Percentiles rank a stretch among this genome's conserved stretches.
Evolutionary conservation across 768 basidiomycete species (phyloP).

Genomic region (Clitopilus passeckerianus): DNA sequence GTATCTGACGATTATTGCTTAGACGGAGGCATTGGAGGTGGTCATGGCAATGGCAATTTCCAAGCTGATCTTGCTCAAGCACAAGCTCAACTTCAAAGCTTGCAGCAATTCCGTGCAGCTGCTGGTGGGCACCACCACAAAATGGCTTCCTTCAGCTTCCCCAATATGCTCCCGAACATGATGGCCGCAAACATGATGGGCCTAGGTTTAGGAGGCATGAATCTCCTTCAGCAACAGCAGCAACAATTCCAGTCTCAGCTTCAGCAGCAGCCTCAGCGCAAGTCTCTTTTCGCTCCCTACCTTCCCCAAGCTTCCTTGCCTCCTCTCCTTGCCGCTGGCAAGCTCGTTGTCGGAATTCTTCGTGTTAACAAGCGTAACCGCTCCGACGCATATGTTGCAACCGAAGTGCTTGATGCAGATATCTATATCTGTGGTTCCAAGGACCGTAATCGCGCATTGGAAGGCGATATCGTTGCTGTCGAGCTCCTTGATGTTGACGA

Average conservation of each 20-base stretch:
- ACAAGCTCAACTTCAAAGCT: conserved; percentile 91
- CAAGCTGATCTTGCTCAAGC: conserved; percentile 91
- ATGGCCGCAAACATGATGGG: conserved; percentile 98
- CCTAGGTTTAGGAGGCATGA: conserved; percentile 74
- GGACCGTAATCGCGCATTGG: conserved; percentile 95
- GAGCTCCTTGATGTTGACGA: conserved; percentile 98
- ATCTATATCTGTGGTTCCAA: conserved; percentile 99
- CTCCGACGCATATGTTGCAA: conserved; percentile 97
- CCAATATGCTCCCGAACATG: conserved; percentile 96
- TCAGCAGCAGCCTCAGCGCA: conserved; percentile 95
- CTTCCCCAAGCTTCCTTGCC: conserved; percentile 97
- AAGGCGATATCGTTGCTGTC: conserved; percentile 97
- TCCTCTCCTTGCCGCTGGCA: conserved; percentile 93
- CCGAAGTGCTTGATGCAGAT: conserved; percentile 96
- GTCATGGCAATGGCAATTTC: conserved; percentile 58
- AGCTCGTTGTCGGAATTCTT: conserved; percentile 94
- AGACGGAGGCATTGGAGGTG: conserved; percentile 76
- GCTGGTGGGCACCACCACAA: conserved; percentile 93
- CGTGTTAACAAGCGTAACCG: conserved; percentile 98
- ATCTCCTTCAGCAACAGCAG: conserved; percentile 87
- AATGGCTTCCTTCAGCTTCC: conserved; percentile 97
- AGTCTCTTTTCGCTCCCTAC: conserved; percentile 97
- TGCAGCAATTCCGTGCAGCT: conserved; percentile 95
- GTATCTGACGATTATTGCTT: conserved; percentile 7
- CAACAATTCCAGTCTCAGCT: conserved; percentile 94